Evolutionary conservation across 1,284 basidiomycete species (phyloP), one percentile per base, ranked within the genome.

Genomic region (Rhizopogon parksii): DNA sequence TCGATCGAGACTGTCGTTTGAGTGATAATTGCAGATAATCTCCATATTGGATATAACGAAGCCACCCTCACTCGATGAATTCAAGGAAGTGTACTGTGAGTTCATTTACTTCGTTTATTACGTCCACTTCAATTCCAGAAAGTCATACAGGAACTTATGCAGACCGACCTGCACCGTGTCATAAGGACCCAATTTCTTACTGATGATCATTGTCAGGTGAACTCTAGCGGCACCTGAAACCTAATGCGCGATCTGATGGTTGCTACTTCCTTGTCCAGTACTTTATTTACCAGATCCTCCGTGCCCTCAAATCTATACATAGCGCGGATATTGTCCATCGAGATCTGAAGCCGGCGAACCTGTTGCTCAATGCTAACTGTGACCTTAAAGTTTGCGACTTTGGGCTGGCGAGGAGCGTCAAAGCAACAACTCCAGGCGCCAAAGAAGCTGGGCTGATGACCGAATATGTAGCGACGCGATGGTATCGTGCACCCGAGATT

Each of bases 141-240:
- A 85, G 82, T 95, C 56, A 86, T 95, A 56, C 89, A 92, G 66
- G 91, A 94, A 67, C 74, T 94, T 46, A 92, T 94, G 83, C 91
- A 95, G 66, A 92, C 88, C 1, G 90, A 94, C 64, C 73, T 95
- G 62, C 91, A 95, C 67, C 83, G 91, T 15, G 91, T 95, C 53
- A 92, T 95, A 63, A 79, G 91, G 40, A 93, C 89, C 2, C 91
- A 94, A 63, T 82, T 88, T 55, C 75, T 95, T 45, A 86, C 84
- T 27, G 91, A 95, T 63, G 93, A 96, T 68, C 93, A 94, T 62
- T 91, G 85, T 65, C 91, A 92, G 73, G 80, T 80, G 60, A 54
- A 66, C 50, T 36, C 35, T 6, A 39, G 36, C 24, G 49, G 14
- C 7, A 43, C 32, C 14, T 6, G 12, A 43, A 21, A 32, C 17